Evolutionary conservation across 192 early-diverging fungal species (phyloP).

Genomic region (Chytriomyces sp.): DNA sequence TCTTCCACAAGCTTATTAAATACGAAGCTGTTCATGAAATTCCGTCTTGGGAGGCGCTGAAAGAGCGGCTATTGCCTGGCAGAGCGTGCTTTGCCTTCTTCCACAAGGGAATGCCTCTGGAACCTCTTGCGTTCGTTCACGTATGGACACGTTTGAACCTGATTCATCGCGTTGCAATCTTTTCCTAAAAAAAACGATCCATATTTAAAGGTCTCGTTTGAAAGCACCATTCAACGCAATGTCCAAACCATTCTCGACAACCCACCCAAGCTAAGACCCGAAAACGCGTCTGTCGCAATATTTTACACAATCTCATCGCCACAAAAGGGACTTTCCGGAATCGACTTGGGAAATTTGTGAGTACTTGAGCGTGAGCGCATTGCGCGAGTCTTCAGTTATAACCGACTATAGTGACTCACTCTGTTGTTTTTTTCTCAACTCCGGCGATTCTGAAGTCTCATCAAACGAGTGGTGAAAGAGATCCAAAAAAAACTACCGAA

Average conservation of each 20-base stretch:
- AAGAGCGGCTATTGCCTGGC: constrained; percentile 73
- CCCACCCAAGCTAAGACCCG: constrained; percentile 40
- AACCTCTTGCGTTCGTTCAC: constrained; percentile 89
- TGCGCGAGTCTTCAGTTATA: neutral
- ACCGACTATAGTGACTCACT: neutral
- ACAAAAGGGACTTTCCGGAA: constrained; percentile 83
- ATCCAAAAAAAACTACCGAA: constrained; percentile 72
- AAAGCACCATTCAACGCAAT: constrained; percentile 63
- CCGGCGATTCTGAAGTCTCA: constrained; percentile 38
- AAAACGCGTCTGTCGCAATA: constrained; percentile 70
- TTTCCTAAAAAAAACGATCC: constrained; percentile 25
- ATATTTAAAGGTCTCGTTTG: constrained; percentile 64
- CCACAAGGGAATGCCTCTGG: constrained; percentile 73
- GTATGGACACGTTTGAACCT: constrained; percentile 32
- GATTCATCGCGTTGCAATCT: neutral
- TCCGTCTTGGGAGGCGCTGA: constrained; percentile 78
- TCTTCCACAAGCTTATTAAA: constrained; percentile 61
- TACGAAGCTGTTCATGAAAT: constrained; percentile 94
- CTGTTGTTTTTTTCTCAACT: neutral
- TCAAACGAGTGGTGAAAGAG: constrained; percentile 87
- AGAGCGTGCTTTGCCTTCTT: constrained; percentile 87
- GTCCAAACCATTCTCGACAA: constrained; percentile 60
- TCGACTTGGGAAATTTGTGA: constrained; percentile 85
- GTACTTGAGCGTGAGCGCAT: too few relatives aligned
- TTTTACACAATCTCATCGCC: constrained; percentile 93